These are phyloP conservation scores for Lodderomyces metapsilosis DNA, from an alignment of 1,139 yeast species.

Conservation along the genomic window DNA sequence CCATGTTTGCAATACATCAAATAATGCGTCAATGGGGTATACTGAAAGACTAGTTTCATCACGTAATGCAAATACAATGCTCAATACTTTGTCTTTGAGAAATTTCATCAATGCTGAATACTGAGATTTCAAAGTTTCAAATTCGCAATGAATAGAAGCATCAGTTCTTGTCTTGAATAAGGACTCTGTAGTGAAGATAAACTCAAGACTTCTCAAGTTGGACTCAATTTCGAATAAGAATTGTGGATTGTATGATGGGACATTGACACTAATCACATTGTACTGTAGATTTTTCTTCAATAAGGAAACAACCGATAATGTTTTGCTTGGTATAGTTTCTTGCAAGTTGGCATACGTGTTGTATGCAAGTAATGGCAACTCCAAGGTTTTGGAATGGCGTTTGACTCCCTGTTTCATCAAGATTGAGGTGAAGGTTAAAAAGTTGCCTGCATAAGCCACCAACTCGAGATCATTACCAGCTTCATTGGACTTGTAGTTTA, in stretches of 20 bases:
- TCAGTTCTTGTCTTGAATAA: background rate
- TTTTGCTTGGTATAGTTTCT: background rate
- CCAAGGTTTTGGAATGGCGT: slow-evolving; percentile 19
- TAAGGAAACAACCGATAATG: slow-evolving; percentile 4
- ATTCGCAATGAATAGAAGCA: slow-evolving; percentile 2
- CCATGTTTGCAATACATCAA: slow-evolving; percentile 25
- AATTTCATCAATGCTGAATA: slow-evolving; percentile 16
- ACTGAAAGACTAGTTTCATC: slow-evolving; percentile 18
- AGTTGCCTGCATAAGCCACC: slow-evolving; percentile 19
- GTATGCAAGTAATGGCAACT: slow-evolving; percentile 10
- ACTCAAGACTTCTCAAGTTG: slow-evolving; percentile 19
- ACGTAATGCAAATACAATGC: slow-evolving; percentile 15
- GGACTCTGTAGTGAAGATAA: slow-evolving; percentile 14
- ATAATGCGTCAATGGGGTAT: slow-evolving; percentile 21
- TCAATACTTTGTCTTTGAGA: slow-evolving; percentile 14
- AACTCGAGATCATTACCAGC: slow-evolving; percentile 16
- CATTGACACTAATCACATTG: slow-evolving; percentile 21
- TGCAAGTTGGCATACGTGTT: slow-evolving; percentile 12
- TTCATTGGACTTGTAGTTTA: slow-evolving; percentile 2
- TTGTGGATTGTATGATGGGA: slow-evolving; percentile 28
- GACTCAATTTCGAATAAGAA: slow-evolving; percentile 23
- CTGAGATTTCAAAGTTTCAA: slow-evolving; percentile 13
- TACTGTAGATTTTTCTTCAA: slow-evolving; percentile 14
- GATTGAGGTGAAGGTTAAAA: slow-evolving; percentile 19
- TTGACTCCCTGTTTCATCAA: slow-evolving; percentile 23